Conservation (phyloP, 2,329 filamentous ascomycete species). For the Penicillium olsonii region DNA sequence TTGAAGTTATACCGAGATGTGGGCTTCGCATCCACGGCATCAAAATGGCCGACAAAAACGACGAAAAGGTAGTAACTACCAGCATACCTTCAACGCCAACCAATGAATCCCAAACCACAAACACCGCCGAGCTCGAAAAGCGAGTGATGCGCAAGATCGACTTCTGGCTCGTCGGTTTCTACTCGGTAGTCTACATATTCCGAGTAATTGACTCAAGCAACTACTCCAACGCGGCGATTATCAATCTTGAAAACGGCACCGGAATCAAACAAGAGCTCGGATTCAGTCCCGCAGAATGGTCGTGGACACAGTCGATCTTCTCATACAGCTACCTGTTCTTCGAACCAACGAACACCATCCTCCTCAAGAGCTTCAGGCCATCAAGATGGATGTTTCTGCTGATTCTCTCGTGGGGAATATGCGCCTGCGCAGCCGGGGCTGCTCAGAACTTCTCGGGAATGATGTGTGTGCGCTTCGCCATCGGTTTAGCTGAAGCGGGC, state of each 20-base stretch:
- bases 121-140: conserved; percentile 28
- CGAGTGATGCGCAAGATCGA: conserved; percentile 38
- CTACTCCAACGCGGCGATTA: conserved; percentile 45
- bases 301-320: conserved; percentile 45
- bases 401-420: conserved; percentile 40
- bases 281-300: conserved; percentile 36
- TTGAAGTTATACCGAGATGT: not conserved
- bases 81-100: conserved; percentile 5
- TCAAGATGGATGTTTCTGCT: conserved; percentile 41
- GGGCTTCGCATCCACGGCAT: not conserved
- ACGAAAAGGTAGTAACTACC: conserved; percentile 5
- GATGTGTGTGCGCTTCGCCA: conserved; percentile 42
- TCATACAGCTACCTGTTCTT: conserved; percentile 44
- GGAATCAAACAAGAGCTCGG: conserved; percentile 43
- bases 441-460: conserved; percentile 39
- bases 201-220: conserved; percentile 44
- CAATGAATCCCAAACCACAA: conserved; percentile 1
- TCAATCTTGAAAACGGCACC: conserved; percentile 43
- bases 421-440: conserved; percentile 38
- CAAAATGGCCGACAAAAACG: conserved; percentile 6
- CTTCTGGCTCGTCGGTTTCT: conserved; percentile 30
- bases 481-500: conserved; percentile 39
- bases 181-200: conserved; percentile 44
- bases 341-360: conserved; percentile 42
- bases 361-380: conserved; percentile 38